These are phyloP conservation scores for Phellopilus nigrolimitatus DNA, from an alignment of 1,284 basidiomycete genomes.

Conservation along the genomic window DNA sequence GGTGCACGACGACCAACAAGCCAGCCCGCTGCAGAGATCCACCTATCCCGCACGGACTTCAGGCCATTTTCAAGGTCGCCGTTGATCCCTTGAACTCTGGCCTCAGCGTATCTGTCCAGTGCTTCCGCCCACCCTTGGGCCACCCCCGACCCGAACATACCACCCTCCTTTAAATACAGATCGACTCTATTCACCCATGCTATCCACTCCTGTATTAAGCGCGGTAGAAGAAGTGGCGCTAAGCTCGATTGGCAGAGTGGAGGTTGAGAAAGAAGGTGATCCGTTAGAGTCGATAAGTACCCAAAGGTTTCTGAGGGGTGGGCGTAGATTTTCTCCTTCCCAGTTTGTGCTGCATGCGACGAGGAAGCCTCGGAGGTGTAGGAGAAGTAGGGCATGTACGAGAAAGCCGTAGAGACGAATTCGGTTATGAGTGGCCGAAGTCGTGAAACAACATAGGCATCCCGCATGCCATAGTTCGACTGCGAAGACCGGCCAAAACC, in stretches of 20 bases:
- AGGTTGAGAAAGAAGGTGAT: slow-evolving; percentile 63
- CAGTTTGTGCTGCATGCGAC: slow-evolving; percentile 39
- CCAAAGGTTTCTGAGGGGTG: slow-evolving; percentile 69
- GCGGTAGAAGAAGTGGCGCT: slow-evolving; percentile 50
- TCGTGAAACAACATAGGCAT: slow-evolving; percentile 68
- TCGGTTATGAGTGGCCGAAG: slow-evolving; percentile 70
- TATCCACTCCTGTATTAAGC: slow-evolving; percentile 66
- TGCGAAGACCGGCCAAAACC: slow-evolving; percentile 26
- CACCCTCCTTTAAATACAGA: slow-evolving; percentile 36
- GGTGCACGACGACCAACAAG: slow-evolving; percentile 51
- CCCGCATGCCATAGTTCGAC: slow-evolving; percentile 57
- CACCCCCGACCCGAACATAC: slow-evolving; percentile 72
- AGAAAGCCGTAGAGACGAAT: slow-evolving; percentile 66
- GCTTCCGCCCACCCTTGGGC: slow-evolving; percentile 62
- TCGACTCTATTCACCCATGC: slow-evolving; percentile 71
- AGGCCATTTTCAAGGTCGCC: slow-evolving; percentile 34
- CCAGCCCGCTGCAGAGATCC: slow-evolving; percentile 75
- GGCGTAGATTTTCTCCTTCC: slow-evolving; percentile 55
- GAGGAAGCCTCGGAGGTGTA: slow-evolving; percentile 35
- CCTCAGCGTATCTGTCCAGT: slow-evolving; percentile 58
- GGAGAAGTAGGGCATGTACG: slow-evolving; percentile 81
- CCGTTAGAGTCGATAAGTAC: slow-evolving; percentile 63
- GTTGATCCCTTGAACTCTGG: slow-evolving; percentile 43
- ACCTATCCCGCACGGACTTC: slow-evolving; percentile 57
- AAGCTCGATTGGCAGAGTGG: slow-evolving; percentile 57